phyloP scores from a whole-genome alignment of 139 green algal genomes.

The Chlamydomonas urium region DNA sequence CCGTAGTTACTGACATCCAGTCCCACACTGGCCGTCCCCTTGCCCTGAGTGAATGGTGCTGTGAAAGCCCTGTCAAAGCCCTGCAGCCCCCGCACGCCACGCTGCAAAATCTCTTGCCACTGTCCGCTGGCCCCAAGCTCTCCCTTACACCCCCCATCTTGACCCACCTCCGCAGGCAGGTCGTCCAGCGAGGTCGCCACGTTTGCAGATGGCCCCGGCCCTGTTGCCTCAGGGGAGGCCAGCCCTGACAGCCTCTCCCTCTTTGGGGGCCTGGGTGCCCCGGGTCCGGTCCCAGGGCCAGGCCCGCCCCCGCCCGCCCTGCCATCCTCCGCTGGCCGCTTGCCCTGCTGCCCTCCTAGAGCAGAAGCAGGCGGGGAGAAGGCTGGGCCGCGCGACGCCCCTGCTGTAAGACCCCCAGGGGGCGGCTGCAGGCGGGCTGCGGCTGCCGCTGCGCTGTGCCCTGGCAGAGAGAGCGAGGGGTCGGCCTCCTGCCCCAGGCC shows the following conservation, averaged over 20 bases:
- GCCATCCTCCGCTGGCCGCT: background rate
- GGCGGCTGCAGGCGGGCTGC: background rate
- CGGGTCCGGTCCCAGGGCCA: background rate
- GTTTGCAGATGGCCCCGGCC: background rate
- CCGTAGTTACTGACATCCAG: background rate
- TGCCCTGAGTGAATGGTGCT: no score
- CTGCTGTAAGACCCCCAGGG: no score
- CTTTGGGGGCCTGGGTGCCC: background rate
- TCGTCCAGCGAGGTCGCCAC: background rate
- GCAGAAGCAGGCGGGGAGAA: background rate
- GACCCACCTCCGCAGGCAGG: background rate
- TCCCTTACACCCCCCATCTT: no score
- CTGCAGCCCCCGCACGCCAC: no score
- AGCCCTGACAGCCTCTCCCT: conserved; percentile 1
- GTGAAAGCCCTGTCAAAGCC: no score
- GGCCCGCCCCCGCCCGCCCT: background rate
- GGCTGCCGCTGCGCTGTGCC: background rate
- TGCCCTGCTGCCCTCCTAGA: background rate
- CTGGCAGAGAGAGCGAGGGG: background rate
- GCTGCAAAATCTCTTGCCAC: no score
- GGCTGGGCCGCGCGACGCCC: no score
- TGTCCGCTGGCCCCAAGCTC: no score
- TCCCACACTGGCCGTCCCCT: background rate
- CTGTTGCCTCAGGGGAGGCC: background rate
- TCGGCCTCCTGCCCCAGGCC: background rate